These are phyloP conservation scores for Leucosporidium scottii DNA, from an alignment of 768 basidiomycete species.

Conservation along the genomic window DNA sequence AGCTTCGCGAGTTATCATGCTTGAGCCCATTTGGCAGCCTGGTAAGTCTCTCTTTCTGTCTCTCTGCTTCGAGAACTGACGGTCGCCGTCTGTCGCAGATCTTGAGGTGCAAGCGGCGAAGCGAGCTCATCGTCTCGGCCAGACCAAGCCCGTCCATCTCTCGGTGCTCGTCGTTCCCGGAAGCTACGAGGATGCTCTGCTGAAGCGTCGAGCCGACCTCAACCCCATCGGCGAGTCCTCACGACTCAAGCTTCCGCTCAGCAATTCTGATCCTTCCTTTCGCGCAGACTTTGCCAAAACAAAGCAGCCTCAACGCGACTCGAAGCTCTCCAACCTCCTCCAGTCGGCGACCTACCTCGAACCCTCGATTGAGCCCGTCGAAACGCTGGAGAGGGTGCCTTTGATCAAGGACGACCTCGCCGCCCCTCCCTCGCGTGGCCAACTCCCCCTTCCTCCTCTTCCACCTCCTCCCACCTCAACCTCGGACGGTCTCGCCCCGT, in stretches of 20 bases:
- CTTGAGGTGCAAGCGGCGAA: slow-evolving; percentile 28
- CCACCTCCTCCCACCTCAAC: too few species aligned
- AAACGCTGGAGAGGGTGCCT: not conserved
- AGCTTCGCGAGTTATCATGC: slow-evolving; percentile 18
- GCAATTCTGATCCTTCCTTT: not conserved
- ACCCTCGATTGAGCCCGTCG: not conserved
- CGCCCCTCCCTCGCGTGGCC: too few species aligned
- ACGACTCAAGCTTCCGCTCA: too few species aligned
- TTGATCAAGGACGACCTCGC: too few species aligned
- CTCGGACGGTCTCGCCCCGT: too few species aligned
- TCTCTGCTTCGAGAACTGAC: not conserved
- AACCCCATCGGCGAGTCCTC: slow-evolving; percentile 10
- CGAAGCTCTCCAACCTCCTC: slow-evolving; percentile 2
- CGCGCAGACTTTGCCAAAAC: slow-evolving; percentile 18
- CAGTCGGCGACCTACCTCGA: slow-evolving; percentile 26
- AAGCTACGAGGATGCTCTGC: slow-evolving; percentile 24
- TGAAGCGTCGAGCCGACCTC: slow-evolving; percentile 13
- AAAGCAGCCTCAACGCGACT: slow-evolving; percentile 26
- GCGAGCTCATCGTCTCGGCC: slow-evolving; percentile 30
- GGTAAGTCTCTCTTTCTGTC: not conserved
- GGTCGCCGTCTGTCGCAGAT: not conserved
- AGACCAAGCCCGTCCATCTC: slow-evolving; percentile 20
- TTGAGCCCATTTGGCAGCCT: slow-evolving; percentile 27
- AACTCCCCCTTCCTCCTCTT: too few species aligned
- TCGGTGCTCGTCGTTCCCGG: slow-evolving; percentile 21